Evolutionary conservation across 139 green algal species (phyloP).

Genomic region (Yamagishiella unicocca): DNA sequence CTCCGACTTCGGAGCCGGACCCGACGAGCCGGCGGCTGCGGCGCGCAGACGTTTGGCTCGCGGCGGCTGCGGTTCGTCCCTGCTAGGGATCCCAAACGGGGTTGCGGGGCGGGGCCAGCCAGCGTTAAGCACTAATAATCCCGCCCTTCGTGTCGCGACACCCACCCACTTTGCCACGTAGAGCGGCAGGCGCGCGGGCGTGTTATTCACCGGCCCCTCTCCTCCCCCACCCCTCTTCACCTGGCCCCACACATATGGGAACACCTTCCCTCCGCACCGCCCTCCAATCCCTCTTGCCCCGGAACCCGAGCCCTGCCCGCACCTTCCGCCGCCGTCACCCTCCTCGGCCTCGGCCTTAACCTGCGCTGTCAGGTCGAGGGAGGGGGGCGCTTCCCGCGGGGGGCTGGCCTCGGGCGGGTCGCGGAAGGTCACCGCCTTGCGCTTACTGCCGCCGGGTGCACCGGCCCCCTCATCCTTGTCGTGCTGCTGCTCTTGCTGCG

Average conservation of each 20-base stretch:
- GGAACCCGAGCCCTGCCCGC: too few species aligned
- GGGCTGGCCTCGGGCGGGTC: slow-evolving; percentile 1
- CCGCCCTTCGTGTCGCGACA: too few species aligned
- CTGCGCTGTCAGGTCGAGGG: background rate
- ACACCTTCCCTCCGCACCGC: background rate
- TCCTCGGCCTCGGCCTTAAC: slow-evolving; percentile 18
- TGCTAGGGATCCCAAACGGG: too few species aligned
- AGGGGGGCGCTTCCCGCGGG: background rate
- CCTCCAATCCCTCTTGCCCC: slow-evolving; percentile 1
- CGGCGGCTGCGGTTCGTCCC: background rate
- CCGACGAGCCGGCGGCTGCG: background rate
- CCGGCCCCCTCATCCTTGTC: background rate
- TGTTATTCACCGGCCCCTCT: too few species aligned
- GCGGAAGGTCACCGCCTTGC: slow-evolving; percentile 31
- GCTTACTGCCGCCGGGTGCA: background rate
- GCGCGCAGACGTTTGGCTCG: background rate
- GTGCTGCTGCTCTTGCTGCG: background rate
- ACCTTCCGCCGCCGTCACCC: too few species aligned
- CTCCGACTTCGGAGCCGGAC: background rate
- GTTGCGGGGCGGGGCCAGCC: too few species aligned
- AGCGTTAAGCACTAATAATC: too few species aligned
- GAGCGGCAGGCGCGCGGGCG: too few species aligned
- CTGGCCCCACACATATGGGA: background rate
- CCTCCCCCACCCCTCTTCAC: background rate
- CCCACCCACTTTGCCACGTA: too few species aligned